A percentile compares a stretch with the other conserved stretches of the same genome.
Conservation (phyloP, 371 early-diverging fungal species). For the Mortierella sp. region DNA sequence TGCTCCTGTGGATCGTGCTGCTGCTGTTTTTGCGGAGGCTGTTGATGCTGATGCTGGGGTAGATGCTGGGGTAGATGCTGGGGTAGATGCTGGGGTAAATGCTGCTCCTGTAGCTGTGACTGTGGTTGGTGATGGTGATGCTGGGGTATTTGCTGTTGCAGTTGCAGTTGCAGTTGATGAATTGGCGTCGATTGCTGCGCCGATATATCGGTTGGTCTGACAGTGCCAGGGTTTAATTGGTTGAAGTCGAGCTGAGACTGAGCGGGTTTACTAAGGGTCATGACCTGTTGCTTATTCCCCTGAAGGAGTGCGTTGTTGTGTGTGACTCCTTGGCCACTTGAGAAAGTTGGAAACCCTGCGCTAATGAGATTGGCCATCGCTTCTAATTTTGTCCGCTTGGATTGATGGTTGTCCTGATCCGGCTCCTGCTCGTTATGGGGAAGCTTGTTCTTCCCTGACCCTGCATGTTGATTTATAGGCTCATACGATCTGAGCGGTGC, state of each 20-base stretch:
- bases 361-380: constrained; percentile 41
- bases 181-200: neutral
- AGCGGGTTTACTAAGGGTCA: constrained; percentile 16
- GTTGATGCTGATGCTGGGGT: neutral
- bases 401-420: constrained; percentile 14
- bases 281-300: neutral
- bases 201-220: neutral
- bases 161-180: constrained; percentile 13
- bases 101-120: no score
- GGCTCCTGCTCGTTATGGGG: neutral
- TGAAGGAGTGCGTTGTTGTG: neutral
- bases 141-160: neutral
- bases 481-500: neutral
- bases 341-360: constrained; percentile 15
- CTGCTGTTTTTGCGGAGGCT: constrained; percentile 7
- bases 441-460: constrained; percentile 12
- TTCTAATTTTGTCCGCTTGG: constrained; percentile 40
- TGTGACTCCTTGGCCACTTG: constrained; percentile 5
- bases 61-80: no score
- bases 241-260: constrained; percentile 29
- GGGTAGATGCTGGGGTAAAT: no score
- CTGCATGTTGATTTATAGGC: neutral
- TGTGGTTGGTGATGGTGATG: no score
- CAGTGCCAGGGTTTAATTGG: neutral
- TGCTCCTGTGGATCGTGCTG: constrained; percentile 3